Evolutionary conservation across 805 yeast genomes (phyloP), one percentile per base, ranked within the genome.

Genomic region (Zygosaccharomyces kombuchaensis): DNA sequence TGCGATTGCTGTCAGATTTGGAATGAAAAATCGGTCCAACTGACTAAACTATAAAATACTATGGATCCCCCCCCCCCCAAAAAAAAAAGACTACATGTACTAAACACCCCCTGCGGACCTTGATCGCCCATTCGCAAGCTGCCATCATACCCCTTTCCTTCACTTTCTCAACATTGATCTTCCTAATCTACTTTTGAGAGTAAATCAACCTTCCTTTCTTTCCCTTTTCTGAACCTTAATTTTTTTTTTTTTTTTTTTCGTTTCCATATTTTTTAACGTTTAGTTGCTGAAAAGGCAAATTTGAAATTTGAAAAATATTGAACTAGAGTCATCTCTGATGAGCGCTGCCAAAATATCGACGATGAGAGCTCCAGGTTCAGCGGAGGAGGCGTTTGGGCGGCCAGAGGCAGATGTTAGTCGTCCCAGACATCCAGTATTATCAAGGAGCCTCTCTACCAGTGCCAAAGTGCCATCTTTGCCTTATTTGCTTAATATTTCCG

Each of bases 321-420:
- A 14, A 14, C 26, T 5, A 38, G 27, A n/a, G 25, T 27, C 21
- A 27, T 17, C 34, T 38, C 47, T 39, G 36, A 48, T 48, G 52
- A 42, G 48, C 37, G 52, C 52, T 37, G 46, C 52, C 19, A 39
- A 48, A 32, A 39, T 45, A 36, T 45, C 42, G 19, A 42, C 26
- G 21, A 43, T 48, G 47, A 43, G 49, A 31, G 26, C 45, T 25
- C 48, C 34, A 35, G 23, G 34, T 21, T 21, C 31, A 21, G 39
- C 26, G 32, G 45, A 42, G 34, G 45, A 42, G 27, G 35, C 23
- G 22, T 34, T 30, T 9, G 45, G 34, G 12, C 31, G 32, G 14
- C 12, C 30, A 19, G 36, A 34, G 9, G 39, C 25, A 17, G 34
- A 16, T 21, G 21, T 44, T 13, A 36, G 40, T 6, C 32, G 34